A percentile compares a stretch with the other conserved stretches of the same genome.
phyloP scores from a whole-genome alignment of 768 basidiomycete genomes.

The Lactifluus piperatus region DNA sequence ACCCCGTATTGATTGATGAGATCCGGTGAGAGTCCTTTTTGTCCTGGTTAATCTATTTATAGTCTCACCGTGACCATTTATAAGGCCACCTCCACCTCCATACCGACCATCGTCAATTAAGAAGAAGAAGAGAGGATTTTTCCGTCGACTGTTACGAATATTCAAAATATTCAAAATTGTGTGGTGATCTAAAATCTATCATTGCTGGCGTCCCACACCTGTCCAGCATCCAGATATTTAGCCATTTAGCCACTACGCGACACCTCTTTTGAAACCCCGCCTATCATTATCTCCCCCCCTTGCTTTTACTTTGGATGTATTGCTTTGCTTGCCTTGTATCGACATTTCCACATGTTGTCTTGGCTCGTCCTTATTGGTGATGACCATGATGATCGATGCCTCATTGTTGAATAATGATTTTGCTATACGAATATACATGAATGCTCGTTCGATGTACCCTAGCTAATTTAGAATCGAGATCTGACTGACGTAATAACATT shows the following conservation, averaged over 20 bases:
- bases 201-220: not conserved
- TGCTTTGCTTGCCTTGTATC: constrained; percentile 9
- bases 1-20: constrained; percentile 17
- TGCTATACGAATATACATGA: not conserved
- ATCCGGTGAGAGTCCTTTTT: constrained; percentile 1
- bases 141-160: constrained; percentile 16
- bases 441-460: too few species aligned
- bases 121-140: constrained; percentile 21
- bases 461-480: not conserved
- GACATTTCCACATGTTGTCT: not conserved
- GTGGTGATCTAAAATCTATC: constrained; percentile 11
- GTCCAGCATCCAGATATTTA: not conserved
- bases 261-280: constrained; percentile 3
- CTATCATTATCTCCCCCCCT: constrained; percentile 12
- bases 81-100: constrained; percentile 8
- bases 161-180: constrained; percentile 17
- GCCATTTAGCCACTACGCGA: not conserved
- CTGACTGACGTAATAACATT: constrained; percentile 1
- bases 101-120: constrained; percentile 6
- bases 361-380: not conserved
- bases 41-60: not conserved
- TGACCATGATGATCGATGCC: not conserved
- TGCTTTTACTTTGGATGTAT: constrained; percentile 10
- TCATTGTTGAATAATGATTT: not conserved
- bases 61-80: not conserved